phyloP scores from a whole-genome alignment of 2,329 filamentous ascomycete genomes.

The Calonectria crousiana region DNA sequence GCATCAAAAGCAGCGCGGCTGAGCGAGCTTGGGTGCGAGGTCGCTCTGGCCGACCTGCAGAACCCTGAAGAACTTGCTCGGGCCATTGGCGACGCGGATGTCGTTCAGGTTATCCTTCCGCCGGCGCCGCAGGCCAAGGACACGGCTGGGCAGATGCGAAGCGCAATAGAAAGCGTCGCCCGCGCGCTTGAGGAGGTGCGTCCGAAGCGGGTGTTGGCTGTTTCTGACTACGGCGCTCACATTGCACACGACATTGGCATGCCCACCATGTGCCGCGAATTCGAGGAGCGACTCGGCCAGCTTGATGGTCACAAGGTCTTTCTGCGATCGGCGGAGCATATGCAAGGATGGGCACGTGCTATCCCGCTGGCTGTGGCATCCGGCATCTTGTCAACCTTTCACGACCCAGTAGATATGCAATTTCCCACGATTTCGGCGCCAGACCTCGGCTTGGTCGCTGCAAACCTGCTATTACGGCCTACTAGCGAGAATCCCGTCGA shows the following conservation, averaged over 20 bases:
- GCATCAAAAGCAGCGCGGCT: not conserved
- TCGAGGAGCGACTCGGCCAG: not conserved
- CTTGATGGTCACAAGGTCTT: not conserved
- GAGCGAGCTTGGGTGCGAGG: not conserved
- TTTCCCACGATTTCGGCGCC: not conserved
- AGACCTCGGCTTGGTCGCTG: not conserved
- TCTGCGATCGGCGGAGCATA: not conserved
- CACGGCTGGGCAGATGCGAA: not conserved
- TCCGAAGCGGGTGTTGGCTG: not conserved
- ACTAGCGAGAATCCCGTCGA: not conserved
- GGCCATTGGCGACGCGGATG: not conserved
- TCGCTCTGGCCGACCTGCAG: not conserved
- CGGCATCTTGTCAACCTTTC: not conserved
- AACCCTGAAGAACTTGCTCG: not conserved
- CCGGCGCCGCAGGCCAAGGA: not conserved
- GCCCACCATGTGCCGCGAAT: not conserved
- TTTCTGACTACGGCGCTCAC: slow-evolving; percentile 5
- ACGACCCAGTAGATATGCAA: not conserved
- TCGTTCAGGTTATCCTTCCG: not conserved
- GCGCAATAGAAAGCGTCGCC: not conserved
- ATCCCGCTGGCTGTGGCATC: not conserved
- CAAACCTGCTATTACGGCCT: not conserved
- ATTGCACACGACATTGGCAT: not conserved
- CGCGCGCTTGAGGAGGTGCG: not conserved
- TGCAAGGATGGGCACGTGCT: slow-evolving; percentile 2